Base-by-base conservation (phyloP, 1,139 yeast genomes). In the Geotrichum siamense region DNA sequence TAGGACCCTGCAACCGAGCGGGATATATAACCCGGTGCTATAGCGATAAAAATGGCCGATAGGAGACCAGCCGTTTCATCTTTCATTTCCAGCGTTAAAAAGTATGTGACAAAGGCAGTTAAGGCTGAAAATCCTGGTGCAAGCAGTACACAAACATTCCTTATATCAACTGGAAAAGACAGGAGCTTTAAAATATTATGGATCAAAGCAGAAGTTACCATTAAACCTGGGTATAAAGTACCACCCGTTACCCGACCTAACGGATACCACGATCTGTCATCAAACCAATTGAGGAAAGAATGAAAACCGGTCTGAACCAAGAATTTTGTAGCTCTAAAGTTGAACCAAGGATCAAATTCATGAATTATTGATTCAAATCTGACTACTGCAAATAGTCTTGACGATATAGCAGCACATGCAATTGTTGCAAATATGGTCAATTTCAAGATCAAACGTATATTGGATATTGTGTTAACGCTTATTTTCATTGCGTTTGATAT, bases 91-190 rank as follows among this genome's bases (percentile, higher is more conserved):
- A 74, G 72, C 38, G 98, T 86, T 57, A 93, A 78, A 47, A 82
- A 70, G 61, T 87, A 93, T 12, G 96, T 86, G 52, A 85, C 86
- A 62, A 80, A 74, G 2, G 98, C 95, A 4, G 98, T 93, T 48
- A 91, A 93, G 1, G 89, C 96, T n/a, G 99, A 98, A 0, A 91
- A 93, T 1, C 87, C 96, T n/a, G 99, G 99, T 0, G 98, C 98
- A 53, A 93, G 75, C 67, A 93, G 65, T 27, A 93, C 99, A 74
- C 97, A 91, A 51, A 91, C 78, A 65, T 91, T 89, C 64, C 98
- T 78, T 56, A 93, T 91, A 62, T 93, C 97, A 47, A 93, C 71
- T 17, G 98, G 98, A 51, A 91, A 67, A 17, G 86, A 78, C 25
- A 68, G 49, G 40, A 82, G 64, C 52, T 80, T 70, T 52, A 91